Evolutionary conservation across 2,329 filamentous ascomycete species (phyloP).

Genomic region (Hyphodiscus sp.): DNA sequence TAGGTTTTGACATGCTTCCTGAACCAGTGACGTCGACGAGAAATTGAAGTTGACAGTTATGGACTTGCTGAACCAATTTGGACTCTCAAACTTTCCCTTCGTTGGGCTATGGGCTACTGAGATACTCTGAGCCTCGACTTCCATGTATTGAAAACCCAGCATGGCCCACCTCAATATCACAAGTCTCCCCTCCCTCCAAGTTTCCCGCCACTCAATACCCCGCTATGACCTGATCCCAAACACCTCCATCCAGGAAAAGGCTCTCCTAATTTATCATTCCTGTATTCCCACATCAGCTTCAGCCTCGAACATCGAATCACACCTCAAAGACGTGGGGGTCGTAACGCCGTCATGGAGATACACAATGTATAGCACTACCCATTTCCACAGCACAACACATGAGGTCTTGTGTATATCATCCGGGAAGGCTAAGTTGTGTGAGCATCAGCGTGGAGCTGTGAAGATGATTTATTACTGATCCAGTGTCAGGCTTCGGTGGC

Average conservation of each 20-base stretch:
- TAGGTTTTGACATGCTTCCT: not conserved
- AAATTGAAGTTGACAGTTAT: not conserved
- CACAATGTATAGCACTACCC: constrained; percentile 59
- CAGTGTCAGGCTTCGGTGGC: constrained; percentile 46
- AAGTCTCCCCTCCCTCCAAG: constrained; percentile 43
- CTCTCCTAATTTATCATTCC: constrained; percentile 57
- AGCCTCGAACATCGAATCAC: constrained; percentile 47
- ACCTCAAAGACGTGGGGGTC: constrained; percentile 45
- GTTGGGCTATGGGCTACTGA: no score
- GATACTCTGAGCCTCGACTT: not conserved
- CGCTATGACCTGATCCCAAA: constrained; percentile 53
- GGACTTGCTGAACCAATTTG: not conserved
- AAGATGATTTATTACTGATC: not conserved
- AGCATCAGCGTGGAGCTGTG: not conserved
- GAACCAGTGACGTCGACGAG: not conserved
- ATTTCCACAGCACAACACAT: constrained; percentile 63
- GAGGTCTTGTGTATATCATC: constrained; percentile 56
- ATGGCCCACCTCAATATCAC: constrained; percentile 18
- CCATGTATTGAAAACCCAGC: not conserved
- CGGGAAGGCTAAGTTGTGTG: constrained; percentile 52
- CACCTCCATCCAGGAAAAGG: constrained; percentile 53
- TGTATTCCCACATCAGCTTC: constrained; percentile 42
- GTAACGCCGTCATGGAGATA: constrained; percentile 61
- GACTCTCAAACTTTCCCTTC: no score
- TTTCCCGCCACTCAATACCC: constrained; percentile 55